These are phyloP conservation scores for Teunomyces lycoperdinae DNA, from an alignment of 805 yeast genomes.

Conservation along the genomic window DNA sequence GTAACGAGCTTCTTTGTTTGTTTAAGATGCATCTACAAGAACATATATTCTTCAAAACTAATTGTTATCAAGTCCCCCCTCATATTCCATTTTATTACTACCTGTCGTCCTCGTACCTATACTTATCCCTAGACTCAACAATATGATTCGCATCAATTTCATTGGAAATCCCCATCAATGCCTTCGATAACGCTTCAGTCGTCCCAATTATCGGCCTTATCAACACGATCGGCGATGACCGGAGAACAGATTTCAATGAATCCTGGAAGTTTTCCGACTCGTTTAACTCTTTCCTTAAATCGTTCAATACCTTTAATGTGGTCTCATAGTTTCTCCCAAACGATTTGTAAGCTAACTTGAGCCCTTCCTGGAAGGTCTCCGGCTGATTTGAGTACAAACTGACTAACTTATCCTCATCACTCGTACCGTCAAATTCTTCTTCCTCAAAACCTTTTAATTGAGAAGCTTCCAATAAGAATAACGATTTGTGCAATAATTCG, in stretches of 20 bases:
- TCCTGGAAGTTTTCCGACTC: slow-evolving; percentile 65
- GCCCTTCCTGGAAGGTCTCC: slow-evolving; percentile 62
- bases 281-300: slow-evolving; percentile 59
- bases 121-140: slow-evolving; percentile 62
- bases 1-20: too few species aligned
- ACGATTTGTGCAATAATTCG: slow-evolving; percentile 19
- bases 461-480: slow-evolving; percentile 19
- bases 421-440: slow-evolving; percentile 18
- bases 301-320: slow-evolving; percentile 61
- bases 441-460: slow-evolving; percentile 21
- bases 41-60: too few species aligned
- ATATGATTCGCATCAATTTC: slow-evolving; percentile 68
- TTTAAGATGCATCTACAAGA: too few species aligned
- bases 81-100: neutral
- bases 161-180: slow-evolving; percentile 81
- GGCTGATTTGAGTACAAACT: slow-evolving; percentile 90
- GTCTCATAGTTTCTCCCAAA: slow-evolving; percentile 63
- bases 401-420: slow-evolving; percentile 35
- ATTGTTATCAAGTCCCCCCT: neutral
- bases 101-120: slow-evolving; percentile 30
- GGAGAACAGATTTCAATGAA: slow-evolving; percentile 64
- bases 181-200: slow-evolving; percentile 81
- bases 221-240: slow-evolving; percentile 76
- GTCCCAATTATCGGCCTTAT: slow-evolving; percentile 89
- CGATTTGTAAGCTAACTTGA: slow-evolving; percentile 70